Base-by-base conservation (phyloP, 1,284 basidiomycete genomes). In the Trichosporon sp. region DNA sequence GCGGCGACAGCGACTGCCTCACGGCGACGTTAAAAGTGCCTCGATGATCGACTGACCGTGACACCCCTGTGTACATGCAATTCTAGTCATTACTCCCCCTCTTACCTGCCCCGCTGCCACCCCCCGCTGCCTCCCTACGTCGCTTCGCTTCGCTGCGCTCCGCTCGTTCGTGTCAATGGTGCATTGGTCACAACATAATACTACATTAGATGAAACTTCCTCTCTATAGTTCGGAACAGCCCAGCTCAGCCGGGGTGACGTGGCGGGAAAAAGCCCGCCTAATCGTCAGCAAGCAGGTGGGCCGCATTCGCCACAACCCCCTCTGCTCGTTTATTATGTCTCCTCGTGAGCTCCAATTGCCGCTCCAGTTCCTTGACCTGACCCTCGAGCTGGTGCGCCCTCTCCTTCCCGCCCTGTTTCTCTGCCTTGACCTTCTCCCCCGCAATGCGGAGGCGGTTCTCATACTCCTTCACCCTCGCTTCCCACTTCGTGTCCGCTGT, bases 341-440 rank as follows among this genome's bases (percentile, higher is more conserved):
- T 76, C 68, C 74, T 74, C 31, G 78, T 77, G n/a, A 76, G 70
- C 12, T 79, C 76, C 11, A 84, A 72, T 68, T 83, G 83, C 21
- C 75, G 76, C 74, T 83, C 80, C 35, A 84, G 72, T n/a, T 82
- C 81, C 81, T 78, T 74, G 67, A 85, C 80, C 68, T 84, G 83
- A 26, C 74, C 76, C 66, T 85, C 82, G 59, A 88, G 75, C 76
- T 87, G 86, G 12, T 77, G 73, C 1, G 87, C 87, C 19, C 87
- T 75, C 85, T 99, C 96, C 86, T 98, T 98, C 48, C 92, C 90
- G 2, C 96, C 96, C 79, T 98, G 95, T 74, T 93, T 87, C 85
- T 98, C 96, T 61, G 94, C 87, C 88, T 98, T 99, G 76, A 96
- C 90, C 82, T 91, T 91, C 87, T 99, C 96, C 78, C 96, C 94